Conservation (phyloP, 306 rosid species). For the Oemleria cerasiformis region DNA sequence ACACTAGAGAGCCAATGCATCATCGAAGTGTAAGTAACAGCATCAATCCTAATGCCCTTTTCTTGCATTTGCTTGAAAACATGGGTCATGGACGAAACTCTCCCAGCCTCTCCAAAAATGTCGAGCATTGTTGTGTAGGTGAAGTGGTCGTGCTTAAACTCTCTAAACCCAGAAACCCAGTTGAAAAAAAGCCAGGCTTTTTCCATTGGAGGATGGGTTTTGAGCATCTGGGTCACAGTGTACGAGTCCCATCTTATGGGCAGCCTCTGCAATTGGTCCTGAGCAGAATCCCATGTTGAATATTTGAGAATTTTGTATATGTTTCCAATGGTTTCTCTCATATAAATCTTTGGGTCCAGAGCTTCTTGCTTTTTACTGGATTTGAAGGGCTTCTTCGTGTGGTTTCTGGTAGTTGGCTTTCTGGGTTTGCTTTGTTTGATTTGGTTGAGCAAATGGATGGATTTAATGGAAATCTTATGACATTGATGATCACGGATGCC, state of each 20-base stretch:
- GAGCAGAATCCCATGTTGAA: constrained; percentile 70
- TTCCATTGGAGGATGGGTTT: constrained; percentile 90
- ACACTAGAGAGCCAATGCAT: constrained; percentile 82
- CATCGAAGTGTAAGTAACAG: constrained; percentile 69
- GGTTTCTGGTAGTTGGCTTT: constrained; percentile 12
- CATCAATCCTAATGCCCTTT: constrained; percentile 58
- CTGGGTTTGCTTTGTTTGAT: constrained; percentile 32
- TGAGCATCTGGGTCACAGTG: constrained; percentile 68
- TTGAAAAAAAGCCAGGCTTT: constrained; percentile 84
- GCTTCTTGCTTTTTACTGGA: constrained; percentile 11
- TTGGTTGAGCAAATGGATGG: constrained; percentile 39
- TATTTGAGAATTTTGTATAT: constrained; percentile 48
- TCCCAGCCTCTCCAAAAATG: constrained; percentile 90
- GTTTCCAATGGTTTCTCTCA: constrained; percentile 45
- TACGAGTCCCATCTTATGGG: constrained; percentile 79
- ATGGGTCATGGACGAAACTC: constrained; percentile 72
- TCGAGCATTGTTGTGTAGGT: constrained; percentile 81
- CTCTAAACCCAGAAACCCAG: constrained; percentile 54
- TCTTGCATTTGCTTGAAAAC: constrained; percentile 67
- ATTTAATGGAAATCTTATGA: constrained; percentile 19
- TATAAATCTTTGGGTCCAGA: constrained; percentile 34
- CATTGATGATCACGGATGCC: constrained; percentile 3
- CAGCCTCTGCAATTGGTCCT: constrained; percentile 41
- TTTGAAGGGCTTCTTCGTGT: constrained; percentile 15
- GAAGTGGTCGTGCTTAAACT: constrained; percentile 76